Conservation (phyloP, 805 yeast genomes). For the Yamadazyma olivae region DNA sequence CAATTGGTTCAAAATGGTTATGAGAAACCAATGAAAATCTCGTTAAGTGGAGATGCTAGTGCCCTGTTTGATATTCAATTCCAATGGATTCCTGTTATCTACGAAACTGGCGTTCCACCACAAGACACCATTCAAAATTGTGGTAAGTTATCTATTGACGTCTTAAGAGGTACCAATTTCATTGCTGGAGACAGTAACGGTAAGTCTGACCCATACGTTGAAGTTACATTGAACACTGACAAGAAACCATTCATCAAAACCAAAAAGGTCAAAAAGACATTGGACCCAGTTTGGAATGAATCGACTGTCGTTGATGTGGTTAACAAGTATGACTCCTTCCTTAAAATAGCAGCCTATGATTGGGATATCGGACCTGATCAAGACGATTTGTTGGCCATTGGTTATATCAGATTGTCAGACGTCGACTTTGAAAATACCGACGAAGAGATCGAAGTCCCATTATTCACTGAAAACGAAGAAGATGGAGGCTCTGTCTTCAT, state of each 20-base stretch:
- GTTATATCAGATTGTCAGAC: constrained; percentile 51
- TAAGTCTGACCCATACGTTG: constrained; percentile 87
- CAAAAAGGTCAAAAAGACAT: constrained; percentile 78
- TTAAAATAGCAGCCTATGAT: constrained; percentile 65
- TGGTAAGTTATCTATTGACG: constrained; percentile 64
- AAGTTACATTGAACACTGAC: constrained; percentile 63
- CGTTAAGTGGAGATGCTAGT: constrained; percentile 50
- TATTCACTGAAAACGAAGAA: constrained; percentile 46
- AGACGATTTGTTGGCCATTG: constrained; percentile 79
- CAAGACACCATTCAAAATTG: constrained; percentile 72
- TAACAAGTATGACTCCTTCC: constrained; percentile 58
- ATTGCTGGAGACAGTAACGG: constrained; percentile 90
- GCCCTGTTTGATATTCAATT: constrained; percentile 56
- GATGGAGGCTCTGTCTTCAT: constrained; percentile 67
- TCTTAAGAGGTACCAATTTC: constrained; percentile 63
- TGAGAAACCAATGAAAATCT: constrained; percentile 54
- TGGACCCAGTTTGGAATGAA: constrained; percentile 91
- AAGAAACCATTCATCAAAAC: constrained; percentile 64
- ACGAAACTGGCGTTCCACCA: constrained; percentile 58
- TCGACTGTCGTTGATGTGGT: constrained; percentile 49
- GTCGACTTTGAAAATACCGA: constrained; percentile 41
- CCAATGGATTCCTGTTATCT: constrained; percentile 75
- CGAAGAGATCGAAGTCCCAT: constrained; percentile 50
- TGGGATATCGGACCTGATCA: constrained; percentile 93
- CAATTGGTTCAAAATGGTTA: constrained; percentile 66